Conservation (phyloP, 2,329 filamentous ascomycete species). For the Colletotrichum tanaceti region DNA sequence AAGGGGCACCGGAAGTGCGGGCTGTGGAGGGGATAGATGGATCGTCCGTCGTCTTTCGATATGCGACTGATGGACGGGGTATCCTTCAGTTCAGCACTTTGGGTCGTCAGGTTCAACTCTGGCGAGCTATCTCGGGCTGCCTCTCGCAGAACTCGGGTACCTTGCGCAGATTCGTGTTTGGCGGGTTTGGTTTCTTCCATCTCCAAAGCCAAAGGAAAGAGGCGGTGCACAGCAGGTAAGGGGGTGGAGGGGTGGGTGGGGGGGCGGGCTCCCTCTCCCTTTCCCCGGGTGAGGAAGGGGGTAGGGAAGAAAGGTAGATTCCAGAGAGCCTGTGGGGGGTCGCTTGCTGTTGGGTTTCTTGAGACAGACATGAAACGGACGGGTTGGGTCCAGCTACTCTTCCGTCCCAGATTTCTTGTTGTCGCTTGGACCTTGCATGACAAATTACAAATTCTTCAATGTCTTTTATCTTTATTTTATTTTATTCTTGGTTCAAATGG, state of each 20-base stretch:
- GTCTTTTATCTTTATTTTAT: not conserved
- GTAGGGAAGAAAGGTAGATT: too few species aligned
- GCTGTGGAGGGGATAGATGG: not conserved
- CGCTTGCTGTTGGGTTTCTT: conserved; percentile 17
- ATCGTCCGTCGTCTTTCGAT: not conserved
- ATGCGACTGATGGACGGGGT: not conserved
- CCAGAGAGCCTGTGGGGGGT: not conserved
- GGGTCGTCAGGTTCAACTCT: not conserved
- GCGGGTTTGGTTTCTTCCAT: too few species aligned
- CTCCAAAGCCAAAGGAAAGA: too few species aligned
- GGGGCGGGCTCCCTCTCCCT: too few species aligned
- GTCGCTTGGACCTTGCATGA: conserved; percentile 38
- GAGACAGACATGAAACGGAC: conserved; percentile 41
- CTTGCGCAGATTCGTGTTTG: not conserved
- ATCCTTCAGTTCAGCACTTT: not conserved
- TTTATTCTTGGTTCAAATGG: not conserved
- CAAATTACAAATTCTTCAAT: conserved; percentile 40
- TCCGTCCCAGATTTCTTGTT: not conserved
- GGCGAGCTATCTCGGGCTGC: not conserved
- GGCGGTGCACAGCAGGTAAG: too few species aligned
- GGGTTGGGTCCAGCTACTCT: not conserved
- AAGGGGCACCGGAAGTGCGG: conserved; percentile 15
- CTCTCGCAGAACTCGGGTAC: not conserved
- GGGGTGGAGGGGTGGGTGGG: too few species aligned
- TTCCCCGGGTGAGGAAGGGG: not conserved